These are phyloP conservation scores for Triticum urartu DNA, from an alignment of 176 grass and related monocot genomes.

Conservation along the genomic window DNA sequence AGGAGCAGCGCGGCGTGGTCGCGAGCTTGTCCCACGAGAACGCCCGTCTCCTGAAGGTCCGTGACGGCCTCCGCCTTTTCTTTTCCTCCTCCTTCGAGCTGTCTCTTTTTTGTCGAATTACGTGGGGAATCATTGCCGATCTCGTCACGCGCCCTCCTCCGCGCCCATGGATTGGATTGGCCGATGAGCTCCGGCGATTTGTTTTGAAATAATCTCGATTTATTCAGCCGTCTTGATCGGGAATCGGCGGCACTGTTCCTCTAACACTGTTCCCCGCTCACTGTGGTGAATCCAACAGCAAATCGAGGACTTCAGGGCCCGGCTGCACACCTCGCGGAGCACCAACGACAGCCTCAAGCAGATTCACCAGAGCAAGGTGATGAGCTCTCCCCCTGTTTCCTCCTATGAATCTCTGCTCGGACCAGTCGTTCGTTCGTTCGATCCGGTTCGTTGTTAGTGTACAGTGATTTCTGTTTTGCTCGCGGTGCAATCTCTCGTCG, in stretches of 20 bases:
- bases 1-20: slow-evolving; percentile 37
- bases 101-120: not conserved
- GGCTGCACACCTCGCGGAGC: slow-evolving; percentile 37
- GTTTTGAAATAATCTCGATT: not conserved
- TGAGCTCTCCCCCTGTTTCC: too few species aligned
- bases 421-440: not conserved
- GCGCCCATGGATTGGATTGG: not conserved
- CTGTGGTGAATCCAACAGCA: slow-evolving; percentile 25
- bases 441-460: not conserved
- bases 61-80: not conserved
- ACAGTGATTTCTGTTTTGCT: slow-evolving; percentile 10
- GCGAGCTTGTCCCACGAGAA: slow-evolving; percentile 34
- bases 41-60: slow-evolving; percentile 20
- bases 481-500: not conserved
- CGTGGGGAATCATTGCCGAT: not conserved
- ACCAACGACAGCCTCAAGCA: slow-evolving; percentile 28
- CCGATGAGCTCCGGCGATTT: not conserved
- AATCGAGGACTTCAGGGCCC: slow-evolving; percentile 37
- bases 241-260: not conserved
- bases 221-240: not conserved
- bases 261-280: not conserved
- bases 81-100: not conserved
- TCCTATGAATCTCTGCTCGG: not conserved
- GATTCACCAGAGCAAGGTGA: slow-evolving; percentile 30
- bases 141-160: not conserved